Conservation (phyloP, 2,329 filamentous ascomycete genomes). For the Xylariaceae sp. region DNA sequence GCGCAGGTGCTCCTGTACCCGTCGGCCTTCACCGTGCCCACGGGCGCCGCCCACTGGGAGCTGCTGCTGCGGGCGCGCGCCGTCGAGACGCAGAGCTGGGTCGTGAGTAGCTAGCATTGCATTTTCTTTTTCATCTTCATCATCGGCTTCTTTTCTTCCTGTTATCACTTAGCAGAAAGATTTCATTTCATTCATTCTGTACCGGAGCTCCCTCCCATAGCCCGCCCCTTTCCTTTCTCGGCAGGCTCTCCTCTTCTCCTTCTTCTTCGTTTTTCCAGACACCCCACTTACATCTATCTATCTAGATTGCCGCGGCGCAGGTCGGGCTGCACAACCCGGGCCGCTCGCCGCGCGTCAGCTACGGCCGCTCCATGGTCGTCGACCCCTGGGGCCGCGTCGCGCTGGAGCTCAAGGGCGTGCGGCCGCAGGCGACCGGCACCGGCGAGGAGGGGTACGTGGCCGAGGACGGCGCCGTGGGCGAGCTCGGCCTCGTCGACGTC, state of each 20-base stretch:
- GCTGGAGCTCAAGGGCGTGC: constrained; percentile 51
- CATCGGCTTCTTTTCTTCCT: too few species aligned
- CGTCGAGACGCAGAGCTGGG: constrained; percentile 82
- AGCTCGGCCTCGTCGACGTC: constrained; percentile 49
- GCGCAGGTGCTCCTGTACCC: constrained; percentile 81
- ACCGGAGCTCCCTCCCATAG: too few species aligned
- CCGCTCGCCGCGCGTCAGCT: constrained; percentile 55
- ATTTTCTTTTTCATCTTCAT: too few species aligned
- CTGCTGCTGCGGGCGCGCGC: constrained; percentile 69
- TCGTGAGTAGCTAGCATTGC: too few species aligned
- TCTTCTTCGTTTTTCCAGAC: too few species aligned
- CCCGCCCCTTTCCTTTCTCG: too few species aligned
- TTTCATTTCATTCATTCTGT: too few species aligned
- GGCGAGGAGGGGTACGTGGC: constrained; percentile 23
- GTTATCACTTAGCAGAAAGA: too few species aligned
- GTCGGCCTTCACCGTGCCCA: constrained; percentile 82
- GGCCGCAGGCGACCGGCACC: constrained; percentile 33
- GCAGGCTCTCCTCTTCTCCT: too few species aligned
- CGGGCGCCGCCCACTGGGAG: constrained; percentile 82
- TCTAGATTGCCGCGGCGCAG: constrained; percentile 38
- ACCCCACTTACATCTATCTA: too few species aligned
- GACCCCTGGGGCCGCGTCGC: constrained; percentile 79
- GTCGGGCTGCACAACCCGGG: constrained; percentile 56
- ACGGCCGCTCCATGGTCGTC: constrained; percentile 78
- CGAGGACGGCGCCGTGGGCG: constrained; percentile 30